A percentile compares a stretch with the other conserved stretches of the same genome.
These are phyloP conservation scores for Xerocomellus dryophilus DNA, from an alignment of 768 basidiomycete species.

Conservation along the genomic window DNA sequence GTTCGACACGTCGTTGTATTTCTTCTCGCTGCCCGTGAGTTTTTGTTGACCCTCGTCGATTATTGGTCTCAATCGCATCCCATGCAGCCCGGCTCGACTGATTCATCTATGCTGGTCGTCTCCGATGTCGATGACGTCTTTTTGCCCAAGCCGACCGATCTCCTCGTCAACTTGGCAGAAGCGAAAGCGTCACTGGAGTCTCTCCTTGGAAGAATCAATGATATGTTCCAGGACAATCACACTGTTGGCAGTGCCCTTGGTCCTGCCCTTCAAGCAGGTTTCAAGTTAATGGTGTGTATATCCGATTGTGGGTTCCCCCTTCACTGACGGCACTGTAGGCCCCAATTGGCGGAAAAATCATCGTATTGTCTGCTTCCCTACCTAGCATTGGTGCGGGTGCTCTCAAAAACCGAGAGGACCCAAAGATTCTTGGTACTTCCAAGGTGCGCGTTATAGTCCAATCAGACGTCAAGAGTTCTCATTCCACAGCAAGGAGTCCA, in stretches of 20 bases:
- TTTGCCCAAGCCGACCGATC: constrained; percentile 92
- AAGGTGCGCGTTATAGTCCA: constrained; percentile 52
- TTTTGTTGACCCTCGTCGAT: background rate
- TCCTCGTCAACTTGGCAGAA: constrained; percentile 93
- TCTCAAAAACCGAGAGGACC: constrained; percentile 94
- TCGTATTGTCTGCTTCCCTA: constrained; percentile 80
- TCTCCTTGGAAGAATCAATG: constrained; percentile 79
- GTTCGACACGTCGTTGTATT: constrained; percentile 90
- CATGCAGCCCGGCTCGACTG: constrained; percentile 59
- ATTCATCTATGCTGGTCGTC: constrained; percentile 94
- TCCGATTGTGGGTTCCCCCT: background rate
- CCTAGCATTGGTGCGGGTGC: constrained; percentile 88
- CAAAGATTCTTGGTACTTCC: constrained; percentile 90
- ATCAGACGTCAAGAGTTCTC: background rate
- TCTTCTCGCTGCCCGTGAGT: constrained; percentile 83
- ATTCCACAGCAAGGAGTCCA: constrained; percentile 64
- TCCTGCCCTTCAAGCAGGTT: constrained; percentile 92
- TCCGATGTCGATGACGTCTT: constrained; percentile 97
- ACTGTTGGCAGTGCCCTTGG: constrained; percentile 92
- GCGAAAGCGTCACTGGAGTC: constrained; percentile 74
- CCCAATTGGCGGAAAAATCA: constrained; percentile 92
- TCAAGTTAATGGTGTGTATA: constrained; percentile 79
- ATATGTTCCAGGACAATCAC: constrained; percentile 98
- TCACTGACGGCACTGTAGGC: constrained; percentile 44
- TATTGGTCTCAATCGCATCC: background rate